Evolutionary conservation across 202 grass and related monocot species (phyloP).

Genomic region (Digitaria exilis): DNA sequence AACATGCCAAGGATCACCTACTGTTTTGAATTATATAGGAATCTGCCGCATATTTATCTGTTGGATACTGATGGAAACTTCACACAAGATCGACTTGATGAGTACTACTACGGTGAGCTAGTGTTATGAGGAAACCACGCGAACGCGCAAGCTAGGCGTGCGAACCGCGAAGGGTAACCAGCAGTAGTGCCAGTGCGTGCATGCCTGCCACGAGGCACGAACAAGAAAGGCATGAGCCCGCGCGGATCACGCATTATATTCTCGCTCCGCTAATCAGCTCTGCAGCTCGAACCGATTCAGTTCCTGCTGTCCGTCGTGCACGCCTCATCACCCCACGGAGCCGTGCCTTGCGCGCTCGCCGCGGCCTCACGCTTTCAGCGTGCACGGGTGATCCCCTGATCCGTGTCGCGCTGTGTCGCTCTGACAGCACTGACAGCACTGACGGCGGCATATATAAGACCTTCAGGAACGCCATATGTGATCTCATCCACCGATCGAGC

Average conservation of each 20-base stretch:
- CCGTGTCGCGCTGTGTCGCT: too few species aligned
- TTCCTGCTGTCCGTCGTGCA: background rate
- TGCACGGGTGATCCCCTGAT: background rate
- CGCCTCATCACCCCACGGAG: background rate
- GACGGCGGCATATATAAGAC: background rate
- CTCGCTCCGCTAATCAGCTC: background rate
- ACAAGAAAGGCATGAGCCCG: constrained; percentile 23
- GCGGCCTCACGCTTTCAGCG: constrained; percentile 6
- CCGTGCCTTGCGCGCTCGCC: background rate
- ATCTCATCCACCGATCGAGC: constrained; percentile 2
- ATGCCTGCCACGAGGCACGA: too few species aligned
- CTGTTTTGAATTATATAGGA: too few species aligned
- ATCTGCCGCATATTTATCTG: too few species aligned
- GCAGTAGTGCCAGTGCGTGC: background rate
- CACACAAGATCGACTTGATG: too few species aligned
- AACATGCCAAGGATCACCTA: too few species aligned
- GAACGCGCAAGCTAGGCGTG: background rate
- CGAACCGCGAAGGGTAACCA: background rate
- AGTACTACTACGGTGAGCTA: background rate
- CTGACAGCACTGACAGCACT: background rate
- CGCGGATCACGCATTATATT: too few species aligned
- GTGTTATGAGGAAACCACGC: background rate
- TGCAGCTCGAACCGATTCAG: background rate
- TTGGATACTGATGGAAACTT: background rate
- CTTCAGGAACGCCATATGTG: background rate